Percentiles rank a stretch among this genome's conserved stretches.
phyloP scores from a whole-genome alignment of 805 yeast genomes.

The Candida germanica region DNA sequence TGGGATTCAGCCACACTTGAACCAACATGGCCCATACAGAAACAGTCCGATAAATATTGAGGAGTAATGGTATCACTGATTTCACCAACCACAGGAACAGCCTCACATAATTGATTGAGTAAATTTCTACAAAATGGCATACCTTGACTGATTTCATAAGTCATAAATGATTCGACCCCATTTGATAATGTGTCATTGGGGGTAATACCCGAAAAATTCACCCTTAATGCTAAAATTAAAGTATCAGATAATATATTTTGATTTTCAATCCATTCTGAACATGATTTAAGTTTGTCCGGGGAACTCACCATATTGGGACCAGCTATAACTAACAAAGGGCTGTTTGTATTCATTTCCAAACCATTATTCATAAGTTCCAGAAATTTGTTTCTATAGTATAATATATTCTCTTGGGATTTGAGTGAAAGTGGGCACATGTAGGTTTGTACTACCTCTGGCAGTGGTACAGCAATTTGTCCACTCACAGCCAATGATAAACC shows the following conservation, averaged over 20 bases:
- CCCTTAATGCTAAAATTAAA: slow-evolving; percentile 32
- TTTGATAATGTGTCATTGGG: no score
- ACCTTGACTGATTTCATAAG: slow-evolving; percentile 36
- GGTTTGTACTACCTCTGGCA: slow-evolving; percentile 44
- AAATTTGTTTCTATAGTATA: slow-evolving; percentile 26
- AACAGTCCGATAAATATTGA: slow-evolving; percentile 48
- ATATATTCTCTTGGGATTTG: slow-evolving; percentile 24
- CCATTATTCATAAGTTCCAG: slow-evolving; percentile 13
- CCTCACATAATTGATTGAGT: slow-evolving; percentile 37
- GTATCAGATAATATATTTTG: no score
- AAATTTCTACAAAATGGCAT: slow-evolving; percentile 40
- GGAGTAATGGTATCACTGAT: slow-evolving; percentile 49
- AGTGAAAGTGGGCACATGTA: slow-evolving; percentile 34
- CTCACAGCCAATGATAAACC: slow-evolving; percentile 23
- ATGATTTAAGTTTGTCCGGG: slow-evolving; percentile 32
- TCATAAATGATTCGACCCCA: slow-evolving; percentile 18
- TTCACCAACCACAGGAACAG: slow-evolving; percentile 45
- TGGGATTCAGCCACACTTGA: slow-evolving; percentile 47
- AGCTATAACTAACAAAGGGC: slow-evolving; percentile 32
- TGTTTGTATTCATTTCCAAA: neutral
- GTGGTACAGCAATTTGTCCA: slow-evolving; percentile 37
- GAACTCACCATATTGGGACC: slow-evolving; percentile 37
- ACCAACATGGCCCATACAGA: slow-evolving; percentile 42
- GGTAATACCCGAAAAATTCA: slow-evolving; percentile 37
- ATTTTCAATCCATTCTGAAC: slow-evolving; percentile 44